Evolutionary conservation across 169 alveolate species (phyloP), one percentile per base, ranked within the genome.

Genomic region (Plasmodium relictum): DNA sequence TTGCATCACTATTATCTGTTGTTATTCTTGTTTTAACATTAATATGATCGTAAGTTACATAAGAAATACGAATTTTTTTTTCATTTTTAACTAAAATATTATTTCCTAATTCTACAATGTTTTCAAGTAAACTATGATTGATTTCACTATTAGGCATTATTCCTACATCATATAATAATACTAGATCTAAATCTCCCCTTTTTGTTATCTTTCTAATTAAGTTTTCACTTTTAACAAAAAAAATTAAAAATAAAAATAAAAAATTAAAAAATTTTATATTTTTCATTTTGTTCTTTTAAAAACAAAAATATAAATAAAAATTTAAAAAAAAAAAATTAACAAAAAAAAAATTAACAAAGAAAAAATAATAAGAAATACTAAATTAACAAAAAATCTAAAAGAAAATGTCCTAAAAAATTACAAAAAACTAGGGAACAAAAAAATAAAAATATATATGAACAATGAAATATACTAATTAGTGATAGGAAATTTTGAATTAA

Each of bases 181-280:
- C 87, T 18, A 86, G 24, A 8, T 86, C 92, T 3, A 86, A 18
- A 52, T 86, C 92, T 18, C 92, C 92, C 42, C 16, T 39, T 2
- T 10, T 70, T 6, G 92, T 86, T 20, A 86, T 56, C 31, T 58
- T 70, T 0, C 56, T 65, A 24, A 86, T 66, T 65, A 86, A 45
- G 3, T 41, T 26, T 7, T 65, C 65, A 52, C 70, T 12, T 14
- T 20, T 80, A 39, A 18, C 44, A 18, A 31, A 39, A 16, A 48
- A 70, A 65, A 24, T 20, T n/a, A 65, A 22, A 22, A 65, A 44
- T 14, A 80, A 12, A 44, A 41, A 65, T 14, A 59, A 44, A 0
- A 39, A 18, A 8, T 45, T 14, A 44, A 9, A 48, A 18, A 20
- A 44, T 44, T 48, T 73, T 62, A 73, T 73, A 26, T 6, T 4